Conservation (phyloP, 768 basidiomycete genomes). For the Trametes punicea region DNA sequence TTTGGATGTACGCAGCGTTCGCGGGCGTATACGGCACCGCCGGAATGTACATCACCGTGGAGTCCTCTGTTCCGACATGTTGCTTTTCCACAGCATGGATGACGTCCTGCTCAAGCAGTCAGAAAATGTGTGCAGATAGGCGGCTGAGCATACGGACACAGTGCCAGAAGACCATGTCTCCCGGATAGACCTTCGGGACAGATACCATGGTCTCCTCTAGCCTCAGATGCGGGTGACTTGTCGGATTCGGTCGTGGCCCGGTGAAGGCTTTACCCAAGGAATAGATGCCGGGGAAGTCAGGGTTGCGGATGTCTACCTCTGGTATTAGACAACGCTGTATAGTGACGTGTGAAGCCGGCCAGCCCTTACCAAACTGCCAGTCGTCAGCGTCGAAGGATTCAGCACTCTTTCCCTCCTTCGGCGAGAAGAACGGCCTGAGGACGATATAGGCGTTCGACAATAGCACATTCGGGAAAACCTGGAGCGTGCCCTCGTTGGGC, state of each 20-base stretch:
- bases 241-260: conserved; percentile 48
- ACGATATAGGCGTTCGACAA: conserved; percentile 71
- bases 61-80: conserved; percentile 53
- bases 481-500: conserved; percentile 66
- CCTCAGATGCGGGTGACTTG: conserved; percentile 63
- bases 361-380: conserved; percentile 26
- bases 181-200: conserved; percentile 67
- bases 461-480: conserved; percentile 62
- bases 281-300: conserved; percentile 35
- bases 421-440: conserved; percentile 73
- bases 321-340: background rate
- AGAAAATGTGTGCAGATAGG: background rate
- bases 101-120: conserved; percentile 32
- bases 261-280: conserved; percentile 28
- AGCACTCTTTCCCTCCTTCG: conserved; percentile 33
- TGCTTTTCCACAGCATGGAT: conserved; percentile 47
- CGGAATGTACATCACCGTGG: conserved; percentile 76
- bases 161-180: conserved; percentile 81
- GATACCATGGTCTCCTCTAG: conserved; percentile 66
- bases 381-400: conserved; percentile 28
- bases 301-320: conserved; percentile 26
- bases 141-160: conserved; percentile 39
- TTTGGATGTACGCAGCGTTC: conserved; percentile 57
- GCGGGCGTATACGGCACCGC: conserved; percentile 63
- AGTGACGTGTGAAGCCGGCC: too few relatives aligned